These are phyloP conservation scores for Pseudogymnoascus sp. DNA, from an alignment of 2,329 filamentous ascomycete genomes.

Conservation along the genomic window DNA sequence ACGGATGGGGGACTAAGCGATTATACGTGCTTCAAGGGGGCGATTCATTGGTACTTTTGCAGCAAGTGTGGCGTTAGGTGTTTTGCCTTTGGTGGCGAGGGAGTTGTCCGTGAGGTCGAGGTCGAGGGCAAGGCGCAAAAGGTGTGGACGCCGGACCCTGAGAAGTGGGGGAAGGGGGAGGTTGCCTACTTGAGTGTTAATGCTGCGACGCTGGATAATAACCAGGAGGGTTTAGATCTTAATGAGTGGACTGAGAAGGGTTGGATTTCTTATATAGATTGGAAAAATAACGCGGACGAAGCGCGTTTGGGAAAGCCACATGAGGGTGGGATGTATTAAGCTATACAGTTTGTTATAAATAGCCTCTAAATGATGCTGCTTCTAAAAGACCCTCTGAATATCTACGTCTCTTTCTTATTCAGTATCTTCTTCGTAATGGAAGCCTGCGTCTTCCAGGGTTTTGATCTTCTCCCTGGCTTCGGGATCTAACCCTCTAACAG, in stretches of 20 bases:
- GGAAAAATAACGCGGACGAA: constrained; percentile 11
- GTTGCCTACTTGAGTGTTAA: constrained; percentile 32
- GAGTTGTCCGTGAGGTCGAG: constrained; percentile 21
- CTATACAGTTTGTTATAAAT: background rate
- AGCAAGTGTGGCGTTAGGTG: constrained; percentile 37
- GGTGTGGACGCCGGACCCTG: constrained; percentile 27
- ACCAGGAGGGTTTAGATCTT: constrained; percentile 32
- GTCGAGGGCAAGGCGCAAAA: constrained; percentile 13
- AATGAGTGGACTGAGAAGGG: constrained; percentile 31
- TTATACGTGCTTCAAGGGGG: constrained; percentile 30
- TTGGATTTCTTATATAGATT: constrained; percentile 24
- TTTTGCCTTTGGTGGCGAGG: constrained; percentile 33
- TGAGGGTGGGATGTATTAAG: constrained; percentile 22
- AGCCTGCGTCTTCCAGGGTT: constrained; percentile 57
- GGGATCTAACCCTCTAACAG: constrained; percentile 38
- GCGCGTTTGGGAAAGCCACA: constrained; percentile 17
- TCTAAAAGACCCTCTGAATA: background rate
- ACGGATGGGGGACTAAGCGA: constrained; percentile 30
- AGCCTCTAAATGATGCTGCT: background rate
- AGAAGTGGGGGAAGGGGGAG: constrained; percentile 22
- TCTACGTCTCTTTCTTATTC: constrained; percentile 13
- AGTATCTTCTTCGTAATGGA: constrained; percentile 56
- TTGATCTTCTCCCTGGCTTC: constrained; percentile 56
- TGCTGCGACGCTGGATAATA: constrained; percentile 30
- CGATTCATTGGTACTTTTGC: constrained; percentile 38